Base-by-base conservation (phyloP, 345 rosid genomes). In the Salix exigua region DNA sequence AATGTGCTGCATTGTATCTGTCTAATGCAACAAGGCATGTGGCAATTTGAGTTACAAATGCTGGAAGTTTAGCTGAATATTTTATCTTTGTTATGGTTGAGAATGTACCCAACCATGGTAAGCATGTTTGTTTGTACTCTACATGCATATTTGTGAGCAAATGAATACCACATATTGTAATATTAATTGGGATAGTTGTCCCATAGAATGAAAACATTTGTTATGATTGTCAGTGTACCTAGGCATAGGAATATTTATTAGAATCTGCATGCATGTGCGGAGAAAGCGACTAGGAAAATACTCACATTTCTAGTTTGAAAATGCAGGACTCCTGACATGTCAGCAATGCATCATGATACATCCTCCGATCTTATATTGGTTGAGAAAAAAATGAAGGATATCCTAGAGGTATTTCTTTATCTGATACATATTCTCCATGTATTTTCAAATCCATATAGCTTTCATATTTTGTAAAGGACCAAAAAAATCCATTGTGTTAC, bases 321-420 rank as follows among this genome's bases (percentile, higher is more conserved):
- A 25, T 84, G 83, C 88, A 92, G 97, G 85, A 91, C 97, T 0
- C 97, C 97, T 4, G 72, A 77, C 68, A 85, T 88, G 89, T 92
- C 97, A 72, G 95, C 89, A 76, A 90, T 92, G 92, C 97, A 92
- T 82, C 87, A 87, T 67, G 95, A 91, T 72, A 75, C 86, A 37
- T 88, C 95, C 78, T 73, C 89, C 4, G 97, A 92, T 80, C 90
- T 92, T 82, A 88, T 79, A 86, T 80, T 89, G 64, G 93, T 91
- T 9, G 95, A 87, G 58, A 86, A 62, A 75, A 87, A 86, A 78
- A 75, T 92, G 75, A 92, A 88, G 75, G 88, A 89, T 71, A 80
- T 82, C 75, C 70, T 92, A 21, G 93, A 92, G 86, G 97, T 90
- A 77, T 80, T 74, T 72, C 37, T 60, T 71, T 50, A 4, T 73